Base-by-base conservation (phyloP, 176 grass and related monocot species). In the Bonia amplexicaulis region DNA sequence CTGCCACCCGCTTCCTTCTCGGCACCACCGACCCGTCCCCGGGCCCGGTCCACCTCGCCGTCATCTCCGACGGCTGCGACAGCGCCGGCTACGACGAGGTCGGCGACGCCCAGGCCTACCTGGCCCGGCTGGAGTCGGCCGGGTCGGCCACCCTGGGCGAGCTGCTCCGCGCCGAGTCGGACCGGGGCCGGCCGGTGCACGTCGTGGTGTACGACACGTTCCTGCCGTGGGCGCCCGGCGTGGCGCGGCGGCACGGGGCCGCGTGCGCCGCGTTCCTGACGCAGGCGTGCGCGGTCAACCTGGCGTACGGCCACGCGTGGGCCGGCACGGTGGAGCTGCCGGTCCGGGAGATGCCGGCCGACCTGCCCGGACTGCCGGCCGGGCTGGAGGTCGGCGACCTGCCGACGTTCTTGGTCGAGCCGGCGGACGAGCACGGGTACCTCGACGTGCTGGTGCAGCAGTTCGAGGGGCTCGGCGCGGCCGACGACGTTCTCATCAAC, bases 121-220 rank as follows among this genome's bases (percentile, higher is more conserved):
- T 92, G 22, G 60, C 66, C 39, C 71, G 67, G 54, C 72, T 91
- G 49, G 42, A 87, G 76, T 54, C 47, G 26, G 77, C 77, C 47
- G 90, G 89, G 19, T 83, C 90, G 40, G 57, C 41, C 20, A 83
- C 87, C 15, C 84, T 94, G 7, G 92, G 40, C 65, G 58, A 74
- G 49, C 81, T 90, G 6, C 66, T 94, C 85, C 66, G 16, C 31
- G 45, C 59, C 25, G 92, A 94, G 82, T 66, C 81, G 33, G 75
- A 19, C 15, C 60, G 51, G 1, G 73, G 87, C 64, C 89, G 77
- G 1, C 92, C 87, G 11, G 84, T 94, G 48, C 52, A 67, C 22
- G 84, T 90, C 12, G 70, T 94, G 26, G 87, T 94, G 17, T 90
- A 91, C 55, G 89, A 94, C 76, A 22, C 92, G 68, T 90, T 93